phyloP scores from a whole-genome alignment of 768 basidiomycete genomes.

The Boletus huronensis region DNA sequence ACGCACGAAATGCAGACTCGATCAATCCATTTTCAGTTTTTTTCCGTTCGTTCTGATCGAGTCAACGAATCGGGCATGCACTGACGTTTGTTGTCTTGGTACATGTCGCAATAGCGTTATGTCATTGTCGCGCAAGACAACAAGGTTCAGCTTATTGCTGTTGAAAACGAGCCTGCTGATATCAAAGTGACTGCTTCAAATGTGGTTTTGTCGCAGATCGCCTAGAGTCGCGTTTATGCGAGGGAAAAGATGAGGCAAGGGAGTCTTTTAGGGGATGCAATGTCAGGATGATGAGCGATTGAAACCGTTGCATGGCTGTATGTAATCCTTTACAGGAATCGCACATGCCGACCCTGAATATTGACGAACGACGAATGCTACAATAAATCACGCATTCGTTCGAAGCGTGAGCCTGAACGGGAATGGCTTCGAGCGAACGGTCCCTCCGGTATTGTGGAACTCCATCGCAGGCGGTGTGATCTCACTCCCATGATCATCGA shows the following conservation, averaged over 20 bases:
- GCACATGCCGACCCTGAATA: no score
- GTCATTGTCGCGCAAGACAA: constrained; percentile 56
- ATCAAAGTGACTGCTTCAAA: constrained; percentile 54
- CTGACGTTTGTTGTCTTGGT: not conserved
- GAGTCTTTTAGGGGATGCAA: not conserved
- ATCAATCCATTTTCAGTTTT: not conserved
- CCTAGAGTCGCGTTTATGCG: not conserved
- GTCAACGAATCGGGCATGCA: not conserved
- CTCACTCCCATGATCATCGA: constrained; percentile 2
- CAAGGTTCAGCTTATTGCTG: constrained; percentile 50
- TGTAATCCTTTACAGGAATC: not conserved
- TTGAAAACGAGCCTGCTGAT: constrained; percentile 47
- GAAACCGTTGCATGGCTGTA: not conserved
- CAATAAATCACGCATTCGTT: not conserved
- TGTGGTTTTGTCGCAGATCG: constrained; percentile 38
- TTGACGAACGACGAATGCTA: not conserved
- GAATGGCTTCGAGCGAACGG: constrained; percentile 4
- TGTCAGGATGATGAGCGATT: not conserved
- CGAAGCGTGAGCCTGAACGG: not conserved
- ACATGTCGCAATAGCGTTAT: constrained; percentile 39
- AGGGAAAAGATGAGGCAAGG: not conserved
- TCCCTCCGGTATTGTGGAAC: constrained; percentile 4
- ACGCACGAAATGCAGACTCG: not conserved
- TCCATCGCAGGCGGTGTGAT: constrained; percentile 8
- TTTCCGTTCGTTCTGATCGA: not conserved